Conservation (phyloP, 2,329 filamentous ascomycete species). For the Penicillium sp. region DNA sequence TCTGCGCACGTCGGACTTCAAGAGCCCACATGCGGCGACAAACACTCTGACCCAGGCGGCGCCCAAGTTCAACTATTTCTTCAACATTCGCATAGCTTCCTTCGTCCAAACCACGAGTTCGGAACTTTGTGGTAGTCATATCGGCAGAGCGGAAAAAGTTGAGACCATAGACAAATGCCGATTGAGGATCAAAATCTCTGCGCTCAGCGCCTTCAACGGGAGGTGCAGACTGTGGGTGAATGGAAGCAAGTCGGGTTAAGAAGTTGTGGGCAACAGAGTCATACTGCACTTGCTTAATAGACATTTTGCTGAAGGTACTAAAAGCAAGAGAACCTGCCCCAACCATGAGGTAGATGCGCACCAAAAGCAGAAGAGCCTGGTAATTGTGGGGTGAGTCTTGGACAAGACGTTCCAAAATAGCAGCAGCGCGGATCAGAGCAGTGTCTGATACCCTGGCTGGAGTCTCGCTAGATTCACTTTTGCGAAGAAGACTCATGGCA, state of each 20-base stretch:
- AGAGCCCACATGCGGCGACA: conserved; percentile 45
- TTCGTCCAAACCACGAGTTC: conserved; percentile 40
- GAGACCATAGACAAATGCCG: conserved; percentile 40
- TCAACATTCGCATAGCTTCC: conserved; percentile 47
- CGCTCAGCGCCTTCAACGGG: conserved; percentile 40
- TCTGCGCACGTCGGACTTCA: conserved; percentile 42
- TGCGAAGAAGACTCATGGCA: conserved; percentile 41
- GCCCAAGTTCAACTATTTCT: conserved; percentile 43
- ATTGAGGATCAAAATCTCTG: conserved; percentile 44
- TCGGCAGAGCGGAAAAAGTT: conserved; percentile 44
- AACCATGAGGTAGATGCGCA: conserved; percentile 44
- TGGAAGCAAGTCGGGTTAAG: conserved; percentile 47
- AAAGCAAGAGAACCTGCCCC: conserved; percentile 49
- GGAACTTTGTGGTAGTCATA: conserved; percentile 35
- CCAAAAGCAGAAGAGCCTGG: conserved; percentile 44
- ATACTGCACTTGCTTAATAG: conserved; percentile 50
- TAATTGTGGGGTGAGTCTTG: conserved; percentile 48
- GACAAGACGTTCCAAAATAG: conserved; percentile 41
- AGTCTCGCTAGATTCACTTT: conserved; percentile 22
- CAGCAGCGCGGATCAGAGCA: conserved; percentile 38
- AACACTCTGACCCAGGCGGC: conserved; percentile 39
- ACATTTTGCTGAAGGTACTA: conserved; percentile 45
- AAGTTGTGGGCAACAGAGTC: conserved; percentile 49
- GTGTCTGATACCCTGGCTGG: conserved; percentile 25
- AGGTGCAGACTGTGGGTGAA: conserved; percentile 46